Evolutionary conservation across 441 rosid genomes (phyloP).

Genomic region (Pelargonium myrrhifolium): DNA sequence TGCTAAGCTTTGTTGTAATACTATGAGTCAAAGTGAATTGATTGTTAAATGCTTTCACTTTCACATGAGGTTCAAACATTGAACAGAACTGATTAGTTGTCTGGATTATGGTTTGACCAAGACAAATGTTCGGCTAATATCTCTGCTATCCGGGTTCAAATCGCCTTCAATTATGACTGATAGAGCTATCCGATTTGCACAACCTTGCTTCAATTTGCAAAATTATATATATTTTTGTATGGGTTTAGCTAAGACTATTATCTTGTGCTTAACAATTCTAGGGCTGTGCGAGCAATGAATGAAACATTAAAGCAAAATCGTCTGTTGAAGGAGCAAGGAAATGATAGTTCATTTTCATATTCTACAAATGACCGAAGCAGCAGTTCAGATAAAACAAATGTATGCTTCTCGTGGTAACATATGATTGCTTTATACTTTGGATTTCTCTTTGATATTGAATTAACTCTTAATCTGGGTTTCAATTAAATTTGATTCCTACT

Average conservation of each 20-base stretch:
- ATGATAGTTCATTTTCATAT: conserved; percentile 45
- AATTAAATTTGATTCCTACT: neutral
- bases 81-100: too few relatives aligned
- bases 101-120: neutral
- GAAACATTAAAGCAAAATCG: conserved; percentile 97
- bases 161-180: neutral
- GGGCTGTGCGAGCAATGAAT: conserved; percentile 99
- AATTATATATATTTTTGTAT: neutral
- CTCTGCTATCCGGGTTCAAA: neutral
- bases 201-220: neutral
- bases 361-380: conserved; percentile 44
- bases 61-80: too few relatives aligned
- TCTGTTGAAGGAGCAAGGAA: conserved; percentile 48
- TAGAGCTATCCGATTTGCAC: neutral
- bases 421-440: conserved; percentile 8
- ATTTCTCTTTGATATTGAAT: conserved; percentile 4
- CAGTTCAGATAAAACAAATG: conserved; percentile 55
- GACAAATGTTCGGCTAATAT: neutral
- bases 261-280: conserved; percentile 29
- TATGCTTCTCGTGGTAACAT: conserved; percentile 24
- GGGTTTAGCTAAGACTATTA: neutral
- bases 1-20: neutral
- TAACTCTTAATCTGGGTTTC: neutral
- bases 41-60: neutral
- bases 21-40: neutral